Evolutionary conservation across 225 moss, liverwort and hornwort genomes (phyloP), one percentile per base, ranked within the genome.

Genomic region (Bryum argenteum): DNA sequence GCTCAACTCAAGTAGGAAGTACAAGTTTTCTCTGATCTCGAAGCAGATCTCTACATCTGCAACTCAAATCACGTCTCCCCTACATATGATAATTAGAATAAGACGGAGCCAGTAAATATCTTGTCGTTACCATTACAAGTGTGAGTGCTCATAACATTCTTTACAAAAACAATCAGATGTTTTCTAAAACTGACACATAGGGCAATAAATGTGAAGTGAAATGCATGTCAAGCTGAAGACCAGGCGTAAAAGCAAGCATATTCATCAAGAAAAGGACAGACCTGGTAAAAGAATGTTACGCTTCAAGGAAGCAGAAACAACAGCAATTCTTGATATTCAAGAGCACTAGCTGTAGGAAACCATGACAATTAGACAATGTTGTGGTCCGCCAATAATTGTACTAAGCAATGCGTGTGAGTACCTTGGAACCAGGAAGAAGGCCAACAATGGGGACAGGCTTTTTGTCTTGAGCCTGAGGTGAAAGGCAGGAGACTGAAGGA

Each of bases 391-490:
- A 61, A 53, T 20, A 10, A 70, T 21, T 23, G 10, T 22, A 61
- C 23, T 44, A 12, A 22, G 55, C 47, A 38, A 20, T 24, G n/a
- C 20, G 47, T 48, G 48, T 48, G 48, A 48, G 6, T 61, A 91
- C 92, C 90, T 94, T 94, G 47, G 91, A 94, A 53, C 94, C 91
- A 71, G 90, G 94, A 6, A 94, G 87, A 66, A 94, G 83, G 47
- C 93, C 91, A 45, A 94, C 86, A 53, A 90, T 72, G 21, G 86
- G 76, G 11, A 85, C 45, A 37, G 41, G 26, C 33, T 75, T 72
- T 28, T 64, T 69, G 23, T 52, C 70, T 33, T 55, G 78, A 43
- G 26, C 33, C 11, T 43, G 20, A 63, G 76, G 20, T 45, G 51
- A 62, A 55, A 21, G 42, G 75, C 75, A 67, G 41, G 67, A 60